phyloP scores from a whole-genome alignment of 768 basidiomycete genomes.

The Pluteus cervinus region DNA sequence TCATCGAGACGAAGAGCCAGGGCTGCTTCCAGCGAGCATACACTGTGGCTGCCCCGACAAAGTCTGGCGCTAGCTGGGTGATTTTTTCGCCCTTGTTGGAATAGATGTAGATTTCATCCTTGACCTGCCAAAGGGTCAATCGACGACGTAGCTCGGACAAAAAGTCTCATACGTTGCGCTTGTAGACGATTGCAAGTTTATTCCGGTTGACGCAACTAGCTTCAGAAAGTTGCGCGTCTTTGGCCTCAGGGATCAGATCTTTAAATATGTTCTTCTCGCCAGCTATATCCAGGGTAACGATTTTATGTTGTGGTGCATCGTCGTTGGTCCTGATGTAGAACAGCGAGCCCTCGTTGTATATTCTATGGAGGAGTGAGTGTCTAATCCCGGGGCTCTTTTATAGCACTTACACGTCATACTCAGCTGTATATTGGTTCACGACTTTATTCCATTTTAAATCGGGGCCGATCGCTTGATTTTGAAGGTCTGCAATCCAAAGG shows the following conservation, averaged over 20 bases:
- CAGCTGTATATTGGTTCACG: slow-evolving; percentile 60
- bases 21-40: slow-evolving; percentile 43
- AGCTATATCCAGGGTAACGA: slow-evolving; percentile 58
- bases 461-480: slow-evolving; percentile 50
- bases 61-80: slow-evolving; percentile 52
- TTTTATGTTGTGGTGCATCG: slow-evolving; percentile 59
- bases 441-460: slow-evolving; percentile 72
- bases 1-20: slow-evolving; percentile 60
- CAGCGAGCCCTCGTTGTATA: slow-evolving; percentile 56
- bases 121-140: slow-evolving; percentile 42
- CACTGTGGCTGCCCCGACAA: slow-evolving; percentile 61
- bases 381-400: slow-evolving; percentile 2
- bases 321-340: slow-evolving; percentile 64
- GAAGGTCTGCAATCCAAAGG: slow-evolving; percentile 67
- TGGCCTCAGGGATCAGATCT: slow-evolving; percentile 67
- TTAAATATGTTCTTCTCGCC: slow-evolving; percentile 38
- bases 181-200: slow-evolving; percentile 58
- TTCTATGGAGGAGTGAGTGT: slow-evolving; percentile 28
- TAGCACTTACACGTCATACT: slow-evolving; percentile 53
- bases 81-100: slow-evolving; percentile 45
- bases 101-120: slow-evolving; percentile 75
- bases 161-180: slow-evolving; percentile 57
- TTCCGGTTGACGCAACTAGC: slow-evolving; percentile 43
- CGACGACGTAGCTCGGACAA: slow-evolving; percentile 2
- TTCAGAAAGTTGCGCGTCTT: slow-evolving; percentile 52